Base-by-base conservation (phyloP, 805 yeast species). In the Starmerella sp. region DNA sequence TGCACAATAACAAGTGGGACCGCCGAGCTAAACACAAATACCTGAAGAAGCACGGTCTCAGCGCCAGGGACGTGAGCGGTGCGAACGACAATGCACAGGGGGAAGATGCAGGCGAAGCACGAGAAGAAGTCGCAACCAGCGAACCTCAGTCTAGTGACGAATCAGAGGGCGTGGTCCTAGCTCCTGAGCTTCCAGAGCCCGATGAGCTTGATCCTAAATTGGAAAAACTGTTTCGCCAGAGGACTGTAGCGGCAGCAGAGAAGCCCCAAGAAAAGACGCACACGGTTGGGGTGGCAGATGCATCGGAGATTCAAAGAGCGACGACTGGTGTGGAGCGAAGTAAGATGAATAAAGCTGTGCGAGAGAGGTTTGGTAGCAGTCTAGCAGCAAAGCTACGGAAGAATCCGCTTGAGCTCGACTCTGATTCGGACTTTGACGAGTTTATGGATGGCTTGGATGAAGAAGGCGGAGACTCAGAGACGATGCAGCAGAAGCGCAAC, bases 1-100 rank as follows among this genome's bases (percentile, higher is more conserved):
- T 77, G 46, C 80, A 77, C 61, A 76, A 77, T 60, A 75, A 70
- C 53, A 77, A 77, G 63, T 77, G 81, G 81, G 78, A 77, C 57
- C 66, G 70, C 39, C 71, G 69, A 47, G 77, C 79, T 7, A 76
- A 73, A 52, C 57, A 60, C 32, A 65, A 68, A 9, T 75, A 75
- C 54, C 59, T 71, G 62, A 63, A 69, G 35, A 77, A 77, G 60
- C 80, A 76, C 57, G 75, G 75, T 1, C 53, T 67, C 9, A 44
- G 43, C 11, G 46, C 57, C 5, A 53, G 43, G 7, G 52, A 42
- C n/a, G 54, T 34, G 9, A 48, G 17, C 35, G 14, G 28, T 28
- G 35, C 29, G n/a, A 7, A 14, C 2, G n/a, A 37, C 8, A 37
- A 37, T 14, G 17, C 41, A 5, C n/a, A 37, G 15, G 41, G 8